Base-by-base conservation (phyloP, 495 filamentous ascomycete genomes). In the Aspergillus baeticus region DNA sequence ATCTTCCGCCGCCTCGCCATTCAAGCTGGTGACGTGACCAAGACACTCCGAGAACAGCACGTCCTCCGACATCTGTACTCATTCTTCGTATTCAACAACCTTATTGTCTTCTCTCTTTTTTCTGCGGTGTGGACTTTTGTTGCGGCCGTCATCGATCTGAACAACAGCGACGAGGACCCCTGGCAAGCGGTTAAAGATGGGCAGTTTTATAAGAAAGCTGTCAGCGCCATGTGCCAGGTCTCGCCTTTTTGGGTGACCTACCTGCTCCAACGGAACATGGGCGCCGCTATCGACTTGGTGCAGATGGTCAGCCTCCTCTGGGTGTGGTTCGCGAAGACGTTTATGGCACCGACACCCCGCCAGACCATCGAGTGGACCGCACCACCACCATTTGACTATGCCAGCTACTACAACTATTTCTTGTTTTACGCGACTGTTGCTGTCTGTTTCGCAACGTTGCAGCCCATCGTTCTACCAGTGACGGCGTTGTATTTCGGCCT, bases 41-140 rank as follows among this genome's bases (percentile, higher is more conserved):
- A 97, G 68, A 95, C 92, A 3, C 89, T 89, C 17, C 84, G 94
- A 33, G 94, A 98, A 62, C 82, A 90, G n/a, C 92, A 98, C 68
- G 94, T 98, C 59, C 82, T 92, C 23, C 83, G 84, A 48, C 94
- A 96, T 66, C 80, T 99, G 2, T 99, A 96, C 69, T 79, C 90
- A 13, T 99, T 99, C 73, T 98, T 98, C 74, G 84, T 98, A 43
- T 90, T 99, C 81, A 99, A 99, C 78, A 97, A 98, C 67, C 74
- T 98, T 43, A 71, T 98, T 62, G 85, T 98, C 55, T 97, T 97
- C 74, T 95, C 92, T 17, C 72, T 96, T 15, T 99, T 99, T 71
- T 80, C 82, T 1, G 85, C 88, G 13, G 70, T 90, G 10, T 96
- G 89, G 87, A 78, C 72, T 2, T 90, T 90, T 62, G 74, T 90